A percentile compares a stretch with the other conserved stretches of the same genome.
These are phyloP conservation scores for Fusarium mangiferae DNA, from an alignment of 2,329 filamentous ascomycete species.

Conservation along the genomic window DNA sequence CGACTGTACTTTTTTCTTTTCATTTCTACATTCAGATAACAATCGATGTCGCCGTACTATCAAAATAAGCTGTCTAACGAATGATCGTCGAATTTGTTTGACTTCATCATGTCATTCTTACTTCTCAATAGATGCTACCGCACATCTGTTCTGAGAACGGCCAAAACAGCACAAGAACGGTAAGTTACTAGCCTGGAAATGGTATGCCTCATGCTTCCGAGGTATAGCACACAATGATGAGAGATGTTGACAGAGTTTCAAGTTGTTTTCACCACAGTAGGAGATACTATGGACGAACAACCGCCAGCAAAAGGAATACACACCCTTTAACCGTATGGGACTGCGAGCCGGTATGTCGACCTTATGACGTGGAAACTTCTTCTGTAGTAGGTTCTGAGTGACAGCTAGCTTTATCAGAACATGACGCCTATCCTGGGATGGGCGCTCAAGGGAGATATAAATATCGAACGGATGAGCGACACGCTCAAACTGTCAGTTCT, in stretches of 20 bases:
- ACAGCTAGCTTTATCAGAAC: background rate
- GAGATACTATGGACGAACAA: background rate
- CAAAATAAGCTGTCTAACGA: accelerated
- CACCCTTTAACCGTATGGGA: background rate
- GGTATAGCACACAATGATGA: accelerated
- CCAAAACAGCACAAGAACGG: background rate
- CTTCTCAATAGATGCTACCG: background rate
- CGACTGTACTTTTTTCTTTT: background rate
- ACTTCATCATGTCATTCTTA: background rate
- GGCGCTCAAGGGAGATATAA: background rate
- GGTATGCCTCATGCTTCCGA: background rate
- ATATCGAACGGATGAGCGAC: background rate
- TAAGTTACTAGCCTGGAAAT: background rate
- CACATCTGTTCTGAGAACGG: accelerated
- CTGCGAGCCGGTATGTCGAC: background rate
- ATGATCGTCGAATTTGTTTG: background rate
- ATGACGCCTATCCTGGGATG: background rate
- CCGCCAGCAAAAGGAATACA: too few species aligned
- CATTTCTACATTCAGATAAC: accelerated
- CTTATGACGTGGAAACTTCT: accelerated
- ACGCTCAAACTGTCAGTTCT: background rate
- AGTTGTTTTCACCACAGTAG: background rate
- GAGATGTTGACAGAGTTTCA: background rate
- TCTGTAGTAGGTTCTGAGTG: background rate
- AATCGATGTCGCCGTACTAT: accelerated